phyloP scores from a whole-genome alignment of 2,329 filamentous ascomycete species.

The Aspergillus sp. region DNA sequence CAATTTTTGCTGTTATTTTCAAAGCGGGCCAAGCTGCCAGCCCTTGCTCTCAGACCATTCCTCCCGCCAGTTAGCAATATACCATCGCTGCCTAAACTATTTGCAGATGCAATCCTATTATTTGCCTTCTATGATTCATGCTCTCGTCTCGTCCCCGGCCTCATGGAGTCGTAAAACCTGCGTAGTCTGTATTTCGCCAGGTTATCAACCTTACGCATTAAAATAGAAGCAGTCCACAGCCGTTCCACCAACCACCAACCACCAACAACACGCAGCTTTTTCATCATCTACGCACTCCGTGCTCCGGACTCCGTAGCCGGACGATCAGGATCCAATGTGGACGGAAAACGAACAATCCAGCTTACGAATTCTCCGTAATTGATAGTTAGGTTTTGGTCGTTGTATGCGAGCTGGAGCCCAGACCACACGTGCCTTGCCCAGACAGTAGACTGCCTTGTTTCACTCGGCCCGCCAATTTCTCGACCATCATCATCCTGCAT shows the following conservation, averaged over 20 bases:
- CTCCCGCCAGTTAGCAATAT: not conserved
- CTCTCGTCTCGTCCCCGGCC: too few species aligned
- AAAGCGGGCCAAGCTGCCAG: not conserved
- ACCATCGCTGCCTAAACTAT: too few species aligned
- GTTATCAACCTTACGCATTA: not conserved
- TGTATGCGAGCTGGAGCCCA: slow-evolving; percentile 3
- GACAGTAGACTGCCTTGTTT: slow-evolving; percentile 1
- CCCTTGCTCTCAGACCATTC: too few species aligned
- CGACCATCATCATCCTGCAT: slow-evolving; percentile 9
- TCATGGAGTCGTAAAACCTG: not conserved
- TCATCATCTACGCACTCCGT: slow-evolving; percentile 5
- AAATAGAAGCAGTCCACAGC: slow-evolving; percentile 14
- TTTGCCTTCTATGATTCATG: not conserved
- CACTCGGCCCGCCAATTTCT: slow-evolving; percentile 7
- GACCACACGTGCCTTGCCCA: slow-evolving; percentile 13
- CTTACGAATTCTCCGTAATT: not conserved
- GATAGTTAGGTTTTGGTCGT: not conserved
- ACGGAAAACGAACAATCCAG: not conserved
- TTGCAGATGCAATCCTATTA: not conserved
- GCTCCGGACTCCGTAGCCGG: not conserved
- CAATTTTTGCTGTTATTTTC: not conserved
- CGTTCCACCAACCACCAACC: slow-evolving; percentile 9
- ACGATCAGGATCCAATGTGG: not conserved
- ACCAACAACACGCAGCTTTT: slow-evolving; percentile 9
- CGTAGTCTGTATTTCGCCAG: not conserved